phyloP scores from a whole-genome alignment of 2,329 filamentous ascomycete genomes.

The Claviceps pusilla region DNA sequence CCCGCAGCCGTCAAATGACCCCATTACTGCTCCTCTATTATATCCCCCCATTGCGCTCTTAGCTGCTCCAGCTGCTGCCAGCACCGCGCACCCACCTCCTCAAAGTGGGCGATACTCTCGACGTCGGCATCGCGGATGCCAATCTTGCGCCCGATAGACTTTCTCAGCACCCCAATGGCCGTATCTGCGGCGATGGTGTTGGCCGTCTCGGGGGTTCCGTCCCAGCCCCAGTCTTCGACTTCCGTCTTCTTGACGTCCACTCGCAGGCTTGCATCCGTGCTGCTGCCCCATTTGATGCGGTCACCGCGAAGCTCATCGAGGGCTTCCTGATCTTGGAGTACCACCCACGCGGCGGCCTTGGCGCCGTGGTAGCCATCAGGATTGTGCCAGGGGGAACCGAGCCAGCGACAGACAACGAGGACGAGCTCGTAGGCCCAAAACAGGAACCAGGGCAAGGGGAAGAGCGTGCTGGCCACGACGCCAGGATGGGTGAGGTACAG shows the following conservation, averaged over 20 bases:
- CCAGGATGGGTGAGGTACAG: slow-evolving; percentile 79
- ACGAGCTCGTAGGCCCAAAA: slow-evolving; percentile 51
- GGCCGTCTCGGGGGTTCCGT: slow-evolving; percentile 38
- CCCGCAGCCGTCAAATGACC: no score
- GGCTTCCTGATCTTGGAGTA: slow-evolving; percentile 48
- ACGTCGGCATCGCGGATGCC: slow-evolving; percentile 43
- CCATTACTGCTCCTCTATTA: slow-evolving; percentile 5
- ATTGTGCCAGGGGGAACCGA: slow-evolving; percentile 82
- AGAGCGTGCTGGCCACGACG: slow-evolving; percentile 66
- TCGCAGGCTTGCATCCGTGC: slow-evolving; percentile 42
- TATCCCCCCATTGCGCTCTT: slow-evolving; percentile 49
- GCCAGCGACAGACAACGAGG: slow-evolving; percentile 57
- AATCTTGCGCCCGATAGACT: slow-evolving; percentile 42
- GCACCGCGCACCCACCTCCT: slow-evolving; percentile 41
- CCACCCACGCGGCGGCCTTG: slow-evolving; percentile 61
- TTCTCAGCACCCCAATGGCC: slow-evolving; percentile 31
- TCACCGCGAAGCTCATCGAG: slow-evolving; percentile 41
- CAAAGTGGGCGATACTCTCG: slow-evolving; percentile 46
- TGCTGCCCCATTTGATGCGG: slow-evolving; percentile 70
- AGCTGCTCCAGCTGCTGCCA: slow-evolving; percentile 63
- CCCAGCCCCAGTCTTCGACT: slow-evolving; percentile 72
- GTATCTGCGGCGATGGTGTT: slow-evolving; percentile 26
- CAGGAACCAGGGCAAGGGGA: slow-evolving; percentile 58
- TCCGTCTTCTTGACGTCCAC: slow-evolving; percentile 60
- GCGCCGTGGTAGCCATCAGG: slow-evolving; percentile 65